Base-by-base conservation (phyloP, 176 grass and related monocot species). In the Panicum miliaceum region DNA sequence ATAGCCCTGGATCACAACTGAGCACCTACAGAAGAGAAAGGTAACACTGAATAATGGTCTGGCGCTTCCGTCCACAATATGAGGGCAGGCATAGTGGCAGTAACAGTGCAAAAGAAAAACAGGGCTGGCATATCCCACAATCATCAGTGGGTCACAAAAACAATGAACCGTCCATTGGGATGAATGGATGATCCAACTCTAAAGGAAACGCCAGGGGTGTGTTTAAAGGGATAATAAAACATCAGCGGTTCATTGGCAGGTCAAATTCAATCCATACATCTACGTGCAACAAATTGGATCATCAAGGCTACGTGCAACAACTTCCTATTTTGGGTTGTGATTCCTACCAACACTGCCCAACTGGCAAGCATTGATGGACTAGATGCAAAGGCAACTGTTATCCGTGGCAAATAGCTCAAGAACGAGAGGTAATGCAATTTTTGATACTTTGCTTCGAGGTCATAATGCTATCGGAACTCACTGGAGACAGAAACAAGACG, bases 1-100 rank as follows among this genome's bases (percentile, higher is more conserved):
- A 66, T 20, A 88, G 75, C 20, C 86, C 86, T 65, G 65, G 75
- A 73, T 88, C 86, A 79, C 27, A 88, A 58, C 81, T 72, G 42
- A 65, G 56, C 35, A 88, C 86, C 86, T 88, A 71, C 46, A 46
- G 14, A 78, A 84, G 3, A 73, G 26, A 88, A 79, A 65, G 6
- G 72, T 36, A 35, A 64, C 56, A 79, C 1, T 26, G 46, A 79
- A 37, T 56, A 47, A 78, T 3, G 2, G 38, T 60, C 38, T 32
- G 8, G 15, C 32, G 52, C 20, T 47, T 38, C 19, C 59, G 67
- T 36, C 25, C 80, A 78, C 62, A 70, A 37, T 82, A 60, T 70
- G 11, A 76, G 52, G 75, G 32, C 53, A 22, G 2, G 34, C 45
- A 52, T 26, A 67, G 36, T 57, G 36, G 56, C 20, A 83, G 19